Percentiles rank a stretch among this genome's conserved stretches.
Evolutionary conservation across 108 stramenopile genomes (phyloP).

Genomic region (Cyclotella sp.): DNA sequence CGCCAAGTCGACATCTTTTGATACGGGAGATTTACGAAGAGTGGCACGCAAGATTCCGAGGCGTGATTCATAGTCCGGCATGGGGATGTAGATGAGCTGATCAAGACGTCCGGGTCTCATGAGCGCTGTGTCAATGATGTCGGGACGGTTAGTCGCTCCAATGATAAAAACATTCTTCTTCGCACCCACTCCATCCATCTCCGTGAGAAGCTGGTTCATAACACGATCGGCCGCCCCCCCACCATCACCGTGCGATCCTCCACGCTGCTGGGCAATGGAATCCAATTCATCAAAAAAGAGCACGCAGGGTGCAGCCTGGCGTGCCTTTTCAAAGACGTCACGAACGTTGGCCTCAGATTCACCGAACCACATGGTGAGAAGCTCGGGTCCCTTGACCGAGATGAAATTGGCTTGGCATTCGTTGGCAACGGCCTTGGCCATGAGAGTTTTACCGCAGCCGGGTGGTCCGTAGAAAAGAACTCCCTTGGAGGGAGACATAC

Average conservation of each 20-base stretch:
- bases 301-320: slow-evolving; percentile 99
- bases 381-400: slow-evolving; percentile 99
- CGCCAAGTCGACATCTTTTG: slow-evolving; percentile 96
- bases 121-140: slow-evolving; percentile 99
- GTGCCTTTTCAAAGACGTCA: slow-evolving; percentile 99
- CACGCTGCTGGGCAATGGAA: slow-evolving; percentile 98
- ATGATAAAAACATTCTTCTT: slow-evolving; percentile 99
- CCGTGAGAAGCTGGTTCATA: slow-evolving; percentile 99
- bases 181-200: slow-evolving; percentile 99
- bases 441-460: slow-evolving; percentile 98
- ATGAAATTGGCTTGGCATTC: slow-evolving; percentile 99
- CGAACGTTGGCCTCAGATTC: slow-evolving; percentile 99
- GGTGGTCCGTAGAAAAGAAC: slow-evolving; percentile 99
- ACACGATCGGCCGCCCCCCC: slow-evolving; percentile 99
- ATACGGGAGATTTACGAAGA: slow-evolving; percentile 96
- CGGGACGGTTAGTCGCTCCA: slow-evolving; percentile 98
- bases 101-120: slow-evolving; percentile 99
- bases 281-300: slow-evolving; percentile 99
- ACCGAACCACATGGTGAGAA: slow-evolving; percentile 99
- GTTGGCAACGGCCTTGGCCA: slow-evolving; percentile 99
- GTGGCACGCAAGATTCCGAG: slow-evolving; percentile 96
- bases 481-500: slow-evolving; percentile 97
- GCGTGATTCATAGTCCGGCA: slow-evolving; percentile 98
- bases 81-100: slow-evolving; percentile 99
- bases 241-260: slow-evolving; percentile 93